Evolutionary conservation across 257 asterid species (phyloP), one percentile per base, ranked within the genome.

Genomic region (Ballota nigra): DNA sequence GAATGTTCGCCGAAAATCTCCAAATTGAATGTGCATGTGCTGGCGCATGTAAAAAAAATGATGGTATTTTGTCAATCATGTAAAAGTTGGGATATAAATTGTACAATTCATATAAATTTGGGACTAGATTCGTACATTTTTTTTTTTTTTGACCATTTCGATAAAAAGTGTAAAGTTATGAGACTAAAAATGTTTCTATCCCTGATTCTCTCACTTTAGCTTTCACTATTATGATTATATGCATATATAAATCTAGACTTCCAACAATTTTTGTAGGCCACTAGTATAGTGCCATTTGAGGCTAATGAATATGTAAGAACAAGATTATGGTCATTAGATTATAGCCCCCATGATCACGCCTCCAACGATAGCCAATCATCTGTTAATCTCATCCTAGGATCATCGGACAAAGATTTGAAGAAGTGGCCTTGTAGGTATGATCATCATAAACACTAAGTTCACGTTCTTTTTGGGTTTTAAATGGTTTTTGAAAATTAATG

Each of bases 281-380:
- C 53, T 47, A 82, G 57, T 77, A 73, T 69, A 66, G 87, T 82
- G 22, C 73, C 84, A 15, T 72, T 79, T 67, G 87, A 85, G 81
- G 81, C 83, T 70, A 79, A 83, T 67, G 88, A 86, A 40, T 74
- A 74, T 57, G 77, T 77, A 34, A 77, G 83, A 75, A 71, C 81
- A 76, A 82, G 83, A 75, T 61, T 72, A 63, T 87, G 94, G 91
- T 72, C 85, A 33, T 23, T 83, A 66, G 90, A 87, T 36, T 71
- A 76, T 63, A 65, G 71, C 63, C 82, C 85, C 69, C 69, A 75
- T 5, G 86, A 87, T 62, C 71, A 79, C 12, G 75, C 75, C 34
- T 49, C 82, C 22, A 76, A 73, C 38, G 60, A 70, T 41, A 77
- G 68, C 75, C 86, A 60, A 16, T 78, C 91, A 62, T 82, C 90